Evolutionary conservation across 345 rosid genomes (phyloP).

Genomic region (Mangifera indica): DNA sequence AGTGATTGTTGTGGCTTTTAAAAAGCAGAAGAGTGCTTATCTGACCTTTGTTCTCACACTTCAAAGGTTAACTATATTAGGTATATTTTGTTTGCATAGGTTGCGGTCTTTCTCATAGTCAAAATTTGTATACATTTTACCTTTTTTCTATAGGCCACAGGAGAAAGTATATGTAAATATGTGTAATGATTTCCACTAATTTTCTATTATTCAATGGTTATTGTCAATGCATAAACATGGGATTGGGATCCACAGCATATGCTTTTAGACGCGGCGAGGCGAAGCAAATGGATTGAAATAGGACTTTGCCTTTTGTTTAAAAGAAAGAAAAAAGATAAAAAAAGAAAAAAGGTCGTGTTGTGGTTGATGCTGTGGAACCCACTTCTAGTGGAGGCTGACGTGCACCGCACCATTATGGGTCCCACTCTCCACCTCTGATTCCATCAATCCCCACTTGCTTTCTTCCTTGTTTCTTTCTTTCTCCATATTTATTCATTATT

Average conservation of each 20-base stretch:
- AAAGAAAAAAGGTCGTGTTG: neutral
- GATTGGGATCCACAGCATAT: conserved; percentile 40
- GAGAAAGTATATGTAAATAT: conserved; percentile 22
- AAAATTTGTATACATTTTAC: conserved; percentile 12
- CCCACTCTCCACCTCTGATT: conserved; percentile 11
- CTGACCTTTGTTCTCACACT: conserved; percentile 3
- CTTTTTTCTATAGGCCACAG: conserved; percentile 14
- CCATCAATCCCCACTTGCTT: too few species aligned
- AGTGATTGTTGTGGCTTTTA: conserved; percentile 14
- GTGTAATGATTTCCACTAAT: conserved; percentile 5
- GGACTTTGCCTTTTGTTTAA: neutral
- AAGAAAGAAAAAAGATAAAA: too few species aligned
- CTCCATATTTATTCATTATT: too few species aligned
- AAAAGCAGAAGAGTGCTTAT: conserved; percentile 14
- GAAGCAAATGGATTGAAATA: conserved; percentile 24
- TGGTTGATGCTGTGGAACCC: conserved; percentile 60
- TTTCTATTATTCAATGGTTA: neutral
- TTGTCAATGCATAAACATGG: neutral
- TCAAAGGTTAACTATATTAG: neutral
- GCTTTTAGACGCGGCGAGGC: conserved; percentile 41
- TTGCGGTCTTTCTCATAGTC: neutral
- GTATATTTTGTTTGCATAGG: conserved; percentile 12
- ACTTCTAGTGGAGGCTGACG: conserved; percentile 71
- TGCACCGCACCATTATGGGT: conserved; percentile 48
- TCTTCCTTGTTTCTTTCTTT: too few species aligned